Evolutionary conservation across 2,329 filamentous ascomycete genomes (phyloP), one percentile per base, ranked within the genome.

Genomic region (Xylaria sp.): DNA sequence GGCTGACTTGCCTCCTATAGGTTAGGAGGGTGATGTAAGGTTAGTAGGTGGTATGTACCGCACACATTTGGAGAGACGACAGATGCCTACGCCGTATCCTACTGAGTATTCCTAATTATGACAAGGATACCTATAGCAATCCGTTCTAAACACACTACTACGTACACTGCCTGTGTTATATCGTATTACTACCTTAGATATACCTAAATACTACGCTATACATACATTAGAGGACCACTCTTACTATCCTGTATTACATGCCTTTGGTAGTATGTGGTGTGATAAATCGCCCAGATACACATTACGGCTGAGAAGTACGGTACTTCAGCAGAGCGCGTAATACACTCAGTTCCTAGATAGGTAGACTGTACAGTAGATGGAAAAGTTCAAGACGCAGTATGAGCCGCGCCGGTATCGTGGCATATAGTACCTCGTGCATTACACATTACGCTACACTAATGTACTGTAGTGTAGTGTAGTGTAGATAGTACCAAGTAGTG

Each of bases 121-220:
- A 35, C 50, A 10, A 54, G 50, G 50, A 54, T 54, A n/a, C 8
- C 29, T 54, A 54, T 54, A 54, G 21, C 29, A 35, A n/a, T n/a
- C 27, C 27, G 18, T 21, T n/a, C n/a, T n/a, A 27, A 21, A 54
- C 12, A 21, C 27, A 10, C 18, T 27, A 35, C 8, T 12, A 21
- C 27, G 25, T 35, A 21, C n/a, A 35, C 25, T 25, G 16, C 48
- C 13, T 29, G 6, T 8, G 27, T 13, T 18, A 35, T 51, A 51
- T 13, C 16, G 16, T 18, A 29, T 35, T 44, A 21, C 40, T 44
- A n/a, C 40, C 16, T 44, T 42, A 44, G 40, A 21, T 44, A 44
- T 44, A 18, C 40, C 13, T 18, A 6, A 44, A 2, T 44, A 44
- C 40, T 18, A 44, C 40, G 6, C 40, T 44, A n/a, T 18, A 5